These are phyloP conservation scores for Ilyonectria destructans DNA, from an alignment of 2,329 filamentous ascomycete species.

Conservation along the genomic window DNA sequence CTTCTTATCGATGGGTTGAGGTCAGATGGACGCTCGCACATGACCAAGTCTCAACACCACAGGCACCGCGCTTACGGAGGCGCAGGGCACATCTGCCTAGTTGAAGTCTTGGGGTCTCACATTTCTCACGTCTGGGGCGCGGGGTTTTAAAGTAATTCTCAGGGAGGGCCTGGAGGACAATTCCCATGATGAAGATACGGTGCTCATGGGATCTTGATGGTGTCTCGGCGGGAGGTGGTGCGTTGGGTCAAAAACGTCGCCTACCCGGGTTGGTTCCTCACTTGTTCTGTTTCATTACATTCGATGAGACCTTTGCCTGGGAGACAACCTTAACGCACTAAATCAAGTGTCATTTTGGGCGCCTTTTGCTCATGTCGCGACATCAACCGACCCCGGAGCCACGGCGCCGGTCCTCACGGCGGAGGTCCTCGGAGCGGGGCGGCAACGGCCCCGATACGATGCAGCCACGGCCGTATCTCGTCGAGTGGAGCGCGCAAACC, in stretches of 20 bases:
- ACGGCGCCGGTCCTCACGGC: conserved; percentile 36
- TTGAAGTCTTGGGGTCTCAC: conserved; percentile 32
- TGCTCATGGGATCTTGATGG: conserved; percentile 41
- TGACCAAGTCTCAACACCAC: conserved; percentile 40
- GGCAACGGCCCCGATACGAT: conserved; percentile 21
- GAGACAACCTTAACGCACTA: background rate
- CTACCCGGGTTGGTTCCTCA: conserved; percentile 9
- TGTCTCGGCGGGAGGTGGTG: conserved; percentile 15
- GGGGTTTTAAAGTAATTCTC: conserved; percentile 17
- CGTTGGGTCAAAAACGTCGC: conserved; percentile 38
- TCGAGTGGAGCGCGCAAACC: conserved; percentile 46
- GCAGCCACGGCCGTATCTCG: conserved; percentile 40
- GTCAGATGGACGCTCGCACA: conserved; percentile 46
- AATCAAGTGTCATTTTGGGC: background rate
- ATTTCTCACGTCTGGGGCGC: conserved; percentile 1
- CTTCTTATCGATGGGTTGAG: conserved; percentile 22
- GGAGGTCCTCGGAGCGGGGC: conserved; percentile 44
- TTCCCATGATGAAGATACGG: conserved; percentile 42
- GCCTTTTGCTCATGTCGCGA: conserved; percentile 36
- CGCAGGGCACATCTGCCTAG: conserved; percentile 45
- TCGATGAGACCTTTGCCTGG: background rate
- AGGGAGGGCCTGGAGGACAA: conserved; percentile 27
- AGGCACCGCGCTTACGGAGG: conserved; percentile 37
- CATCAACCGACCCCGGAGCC: conserved; percentile 37
- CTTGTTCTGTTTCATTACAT: background rate